Evolutionary conservation across 2,329 filamentous ascomycete genomes (phyloP).

Genomic region (Simplicillium aogashimaense): DNA sequence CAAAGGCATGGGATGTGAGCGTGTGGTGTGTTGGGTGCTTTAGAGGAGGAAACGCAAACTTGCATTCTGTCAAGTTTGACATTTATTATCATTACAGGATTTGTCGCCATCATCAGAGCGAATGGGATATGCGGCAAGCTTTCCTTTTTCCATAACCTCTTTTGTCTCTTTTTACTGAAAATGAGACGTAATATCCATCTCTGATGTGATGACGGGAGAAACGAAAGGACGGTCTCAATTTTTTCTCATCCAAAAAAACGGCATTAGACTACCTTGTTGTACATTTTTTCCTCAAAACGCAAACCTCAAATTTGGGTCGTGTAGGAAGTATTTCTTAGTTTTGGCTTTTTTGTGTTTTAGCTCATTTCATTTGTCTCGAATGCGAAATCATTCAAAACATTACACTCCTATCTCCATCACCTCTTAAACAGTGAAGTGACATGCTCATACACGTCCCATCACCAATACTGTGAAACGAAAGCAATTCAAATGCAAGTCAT

Average conservation of each 20-base stretch:
- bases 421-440: background rate
- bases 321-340: conserved; percentile 2
- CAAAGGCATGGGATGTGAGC: too few relatives aligned
- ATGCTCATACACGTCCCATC: background rate
- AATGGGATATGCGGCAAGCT: background rate
- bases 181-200: conserved; percentile 9
- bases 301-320: conserved; percentile 1
- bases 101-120: too few relatives aligned
- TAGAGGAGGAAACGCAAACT: too few relatives aligned
- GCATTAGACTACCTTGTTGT: conserved; percentile 6
- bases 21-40: too few relatives aligned
- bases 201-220: conserved; percentile 4
- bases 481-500: too few relatives aligned
- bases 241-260: background rate
- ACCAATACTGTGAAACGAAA: too few relatives aligned
- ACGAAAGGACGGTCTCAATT: background rate
- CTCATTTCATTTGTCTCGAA: conserved; percentile 2
- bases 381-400: conserved; percentile 3
- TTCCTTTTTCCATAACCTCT: background rate
- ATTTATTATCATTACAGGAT: too few relatives aligned
- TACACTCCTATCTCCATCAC: background rate
- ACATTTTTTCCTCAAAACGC: conserved; percentile 8
- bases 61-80: too few relatives aligned
- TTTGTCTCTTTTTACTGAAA: background rate
- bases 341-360: conserved; percentile 1